These are phyloP conservation scores for Cyberlindnera subsufficiens DNA, from an alignment of 805 yeast species.

Conservation along the genomic window DNA sequence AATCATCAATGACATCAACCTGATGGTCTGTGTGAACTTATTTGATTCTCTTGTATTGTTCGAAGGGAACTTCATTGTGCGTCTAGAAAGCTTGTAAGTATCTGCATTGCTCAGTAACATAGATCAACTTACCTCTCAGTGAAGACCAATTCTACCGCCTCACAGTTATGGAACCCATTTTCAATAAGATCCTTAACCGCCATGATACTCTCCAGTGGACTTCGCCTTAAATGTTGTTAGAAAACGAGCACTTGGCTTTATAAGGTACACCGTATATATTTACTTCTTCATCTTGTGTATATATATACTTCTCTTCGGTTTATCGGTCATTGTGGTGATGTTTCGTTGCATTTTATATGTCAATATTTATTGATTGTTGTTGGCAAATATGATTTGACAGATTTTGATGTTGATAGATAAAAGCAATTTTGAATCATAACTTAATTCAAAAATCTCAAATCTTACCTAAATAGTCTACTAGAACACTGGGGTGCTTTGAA, in stretches of 20 bases:
- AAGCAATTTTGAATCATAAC: too few relatives aligned
- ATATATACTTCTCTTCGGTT: neutral
- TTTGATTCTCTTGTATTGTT: conserved; percentile 1
- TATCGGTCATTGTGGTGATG: neutral
- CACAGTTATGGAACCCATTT: conserved; percentile 5
- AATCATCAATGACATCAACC: conserved; percentile 11
- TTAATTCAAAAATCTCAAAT: too few relatives aligned
- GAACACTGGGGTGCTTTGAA: too few relatives aligned
- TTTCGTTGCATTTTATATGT: neutral
- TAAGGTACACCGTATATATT: neutral
- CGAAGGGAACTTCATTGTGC: conserved; percentile 14
- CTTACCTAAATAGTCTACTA: too few relatives aligned
- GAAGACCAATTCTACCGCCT: neutral
- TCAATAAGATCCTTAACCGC: conserved; percentile 1
- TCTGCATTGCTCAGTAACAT: neutral
- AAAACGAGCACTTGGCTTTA: neutral
- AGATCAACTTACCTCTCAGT: neutral
- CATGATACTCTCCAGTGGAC: conserved; percentile 5
- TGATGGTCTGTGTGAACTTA: conserved; percentile 9
- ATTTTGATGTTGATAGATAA: too few relatives aligned
- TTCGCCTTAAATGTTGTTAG: conserved; percentile 1
- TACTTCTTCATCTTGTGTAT: neutral
- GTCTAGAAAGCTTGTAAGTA: conserved; percentile 1
- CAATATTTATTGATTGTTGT: neutral
- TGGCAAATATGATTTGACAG: neutral